Percentiles rank a stretch among this genome's conserved stretches.
Evolutionary conservation across 2,329 filamentous ascomycete species (phyloP).

Genomic region (Zymoseptoria brevis): DNA sequence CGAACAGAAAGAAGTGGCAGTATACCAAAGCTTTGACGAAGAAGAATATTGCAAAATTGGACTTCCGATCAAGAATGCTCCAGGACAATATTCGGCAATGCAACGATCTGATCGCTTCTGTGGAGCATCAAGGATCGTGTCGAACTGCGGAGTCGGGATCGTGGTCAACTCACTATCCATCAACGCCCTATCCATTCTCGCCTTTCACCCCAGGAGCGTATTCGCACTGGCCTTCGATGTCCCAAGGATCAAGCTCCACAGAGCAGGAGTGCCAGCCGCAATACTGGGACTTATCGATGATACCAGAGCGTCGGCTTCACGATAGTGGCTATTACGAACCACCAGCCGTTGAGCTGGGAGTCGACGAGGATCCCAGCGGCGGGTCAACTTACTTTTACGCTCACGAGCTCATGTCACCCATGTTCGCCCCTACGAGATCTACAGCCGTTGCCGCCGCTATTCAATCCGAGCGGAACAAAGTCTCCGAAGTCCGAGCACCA

Average conservation of each 20-base stretch:
- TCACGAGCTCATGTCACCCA: conserved; percentile 17
- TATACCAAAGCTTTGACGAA: conserved; percentile 20
- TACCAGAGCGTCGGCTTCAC: conserved; percentile 16
- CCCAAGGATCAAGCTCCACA: conserved; percentile 2
- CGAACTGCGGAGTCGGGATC: neutral
- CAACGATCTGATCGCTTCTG: conserved; percentile 20
- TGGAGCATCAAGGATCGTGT: conserved; percentile 5
- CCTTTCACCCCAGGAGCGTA: conserved; percentile 12
- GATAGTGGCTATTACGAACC: conserved; percentile 26
- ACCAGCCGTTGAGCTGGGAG: conserved; percentile 4
- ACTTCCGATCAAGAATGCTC: conserved; percentile 18
- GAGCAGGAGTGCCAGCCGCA: conserved; percentile 11
- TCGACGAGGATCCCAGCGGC: conserved; percentile 5
- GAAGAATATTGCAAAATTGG: conserved; percentile 15
- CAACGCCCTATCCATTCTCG: neutral
- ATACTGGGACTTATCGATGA: conserved; percentile 27
- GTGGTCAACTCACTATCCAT: conserved; percentile 4
- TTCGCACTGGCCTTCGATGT: conserved; percentile 9
- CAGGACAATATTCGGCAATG: conserved; percentile 22
- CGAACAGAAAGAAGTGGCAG: conserved; percentile 25
- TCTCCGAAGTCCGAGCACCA: conserved; percentile 11
- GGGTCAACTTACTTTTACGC: conserved; percentile 19
- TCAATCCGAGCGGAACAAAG: conserved; percentile 8
- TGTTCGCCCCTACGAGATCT: neutral
- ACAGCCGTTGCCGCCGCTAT: neutral